Base-by-base conservation (phyloP, 306 rosid species). In the Trifolium repens region DNA sequence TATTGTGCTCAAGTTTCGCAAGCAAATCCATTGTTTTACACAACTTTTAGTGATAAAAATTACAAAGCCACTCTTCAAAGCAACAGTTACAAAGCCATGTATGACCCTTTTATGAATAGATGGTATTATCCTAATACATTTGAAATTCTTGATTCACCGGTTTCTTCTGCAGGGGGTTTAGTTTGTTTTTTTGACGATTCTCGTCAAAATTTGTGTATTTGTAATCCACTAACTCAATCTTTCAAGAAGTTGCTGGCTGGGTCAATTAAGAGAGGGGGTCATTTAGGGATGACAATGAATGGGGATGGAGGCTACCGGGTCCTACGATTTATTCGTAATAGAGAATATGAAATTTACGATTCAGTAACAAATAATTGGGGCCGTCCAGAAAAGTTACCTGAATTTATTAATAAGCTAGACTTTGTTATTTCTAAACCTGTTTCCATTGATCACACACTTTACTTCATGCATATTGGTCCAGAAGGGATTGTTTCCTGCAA, bases 141-240 rank as follows among this genome's bases (percentile, higher is more conserved):
- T 66, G 79, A 85, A 47, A 80, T 83, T 60, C 96, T 85, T 34
- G 26, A 79, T 6, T 78, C 15, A 30, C 97, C 96, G 5, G 92
- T 86, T 76, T 96, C 98, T 67, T 94, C 97, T 74, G 96, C 93
- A 4, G 98, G 98, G 96, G 98, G 54, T 53, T 84, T 91, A 39
- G 91, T 94, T 22, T 94, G 97, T 82, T 86, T 90, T 69, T 87
- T 80, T 58, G 94, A 87, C 76, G 62, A 80, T 47, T 76, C 81
- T 67, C 84, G 81, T 74, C 81, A 81, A 78, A 86, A 88, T 75
- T 86, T 91, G 79, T 89, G 74, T 70, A 87, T 91, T n/a, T 91
- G 92, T 84, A 94, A 94, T 60, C 97, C 98, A 19, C 76, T 94
- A 74, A 91, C 85, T 79, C 90, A 79, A 86, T 89, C 96, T 43